phyloP scores from a whole-genome alignment of 2,329 filamentous ascomycete species.

The Exutisphaerella laricina region DNA sequence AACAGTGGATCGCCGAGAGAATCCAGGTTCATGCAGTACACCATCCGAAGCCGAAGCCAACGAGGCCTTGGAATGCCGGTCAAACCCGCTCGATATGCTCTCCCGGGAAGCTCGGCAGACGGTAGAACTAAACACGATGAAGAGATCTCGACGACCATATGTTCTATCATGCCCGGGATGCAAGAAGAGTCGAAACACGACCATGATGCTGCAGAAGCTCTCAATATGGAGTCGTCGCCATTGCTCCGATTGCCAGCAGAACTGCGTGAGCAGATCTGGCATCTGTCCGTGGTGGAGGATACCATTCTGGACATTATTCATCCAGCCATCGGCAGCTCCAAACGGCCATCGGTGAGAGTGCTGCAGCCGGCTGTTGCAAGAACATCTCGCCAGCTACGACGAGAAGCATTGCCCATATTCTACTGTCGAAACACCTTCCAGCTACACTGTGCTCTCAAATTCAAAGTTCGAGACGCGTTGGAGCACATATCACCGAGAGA shows the following conservation, averaged over 20 bases:
- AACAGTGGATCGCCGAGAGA: too few species aligned
- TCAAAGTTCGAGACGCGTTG: conserved; percentile 1
- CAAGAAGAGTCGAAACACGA: neutral
- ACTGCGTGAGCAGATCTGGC: neutral
- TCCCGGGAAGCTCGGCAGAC: neutral
- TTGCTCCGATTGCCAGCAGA: conserved; percentile 1
- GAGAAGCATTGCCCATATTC: neutral
- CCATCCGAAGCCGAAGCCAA: too few species aligned
- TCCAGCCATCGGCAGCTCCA: neutral
- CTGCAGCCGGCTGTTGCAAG: neutral
- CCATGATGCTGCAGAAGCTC: neutral
- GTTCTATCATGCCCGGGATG: neutral
- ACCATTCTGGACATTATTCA: conserved; percentile 1
- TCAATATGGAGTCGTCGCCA: neutral
- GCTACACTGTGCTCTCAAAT: neutral
- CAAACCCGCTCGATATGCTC: neutral
- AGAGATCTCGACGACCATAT: neutral
- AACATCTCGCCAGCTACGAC: neutral
- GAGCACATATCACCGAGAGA: neutral
- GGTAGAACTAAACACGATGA: neutral
- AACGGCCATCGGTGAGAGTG: neutral
- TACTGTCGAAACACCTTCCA: conserved; percentile 1
- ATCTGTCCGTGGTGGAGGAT: neutral
- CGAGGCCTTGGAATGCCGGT: too few species aligned
- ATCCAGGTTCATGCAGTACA: too few species aligned